phyloP scores from a whole-genome alignment of 2,329 filamentous ascomycete species.

The Penicillium sp. region DNA sequence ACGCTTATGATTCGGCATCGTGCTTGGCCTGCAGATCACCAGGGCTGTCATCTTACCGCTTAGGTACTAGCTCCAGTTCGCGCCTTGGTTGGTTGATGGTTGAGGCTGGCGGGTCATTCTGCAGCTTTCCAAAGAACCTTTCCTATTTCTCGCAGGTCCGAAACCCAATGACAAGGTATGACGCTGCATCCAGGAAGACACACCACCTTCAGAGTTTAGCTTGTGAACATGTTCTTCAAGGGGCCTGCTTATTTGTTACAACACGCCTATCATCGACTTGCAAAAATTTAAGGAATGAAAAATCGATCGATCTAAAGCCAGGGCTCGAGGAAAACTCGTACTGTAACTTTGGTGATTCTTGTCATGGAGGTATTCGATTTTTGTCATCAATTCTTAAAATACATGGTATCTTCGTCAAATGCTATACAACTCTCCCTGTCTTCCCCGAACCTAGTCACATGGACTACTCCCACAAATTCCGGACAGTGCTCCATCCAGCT shows the following conservation, averaged over 20 bases:
- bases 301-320: too few species aligned
- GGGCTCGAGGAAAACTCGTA: too few species aligned
- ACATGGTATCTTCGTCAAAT: conserved; percentile 2
- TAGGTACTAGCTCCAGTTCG: neutral
- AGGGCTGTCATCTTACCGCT: conserved; percentile 2
- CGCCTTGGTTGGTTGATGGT: conserved; percentile 8
- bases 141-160: conserved; percentile 1
- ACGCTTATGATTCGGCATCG: conserved; percentile 8
- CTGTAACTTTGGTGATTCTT: neutral
- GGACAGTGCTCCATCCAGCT: neutral
- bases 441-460: neutral
- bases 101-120: conserved; percentile 11
- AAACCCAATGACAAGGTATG: conserved; percentile 6
- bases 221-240: conserved; percentile 16
- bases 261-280: neutral
- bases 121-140: conserved; percentile 5
- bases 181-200: neutral
- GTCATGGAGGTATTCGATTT: neutral
- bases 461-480: neutral
- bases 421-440: neutral
- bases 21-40: conserved; percentile 18
- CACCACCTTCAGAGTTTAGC: neutral
- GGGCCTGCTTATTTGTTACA: conserved; percentile 6
- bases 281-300: neutral
- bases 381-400: conserved; percentile 2